Conservation (phyloP, 495 filamentous ascomycete genomes). For the Podospora pseudopauciseta region DNA sequence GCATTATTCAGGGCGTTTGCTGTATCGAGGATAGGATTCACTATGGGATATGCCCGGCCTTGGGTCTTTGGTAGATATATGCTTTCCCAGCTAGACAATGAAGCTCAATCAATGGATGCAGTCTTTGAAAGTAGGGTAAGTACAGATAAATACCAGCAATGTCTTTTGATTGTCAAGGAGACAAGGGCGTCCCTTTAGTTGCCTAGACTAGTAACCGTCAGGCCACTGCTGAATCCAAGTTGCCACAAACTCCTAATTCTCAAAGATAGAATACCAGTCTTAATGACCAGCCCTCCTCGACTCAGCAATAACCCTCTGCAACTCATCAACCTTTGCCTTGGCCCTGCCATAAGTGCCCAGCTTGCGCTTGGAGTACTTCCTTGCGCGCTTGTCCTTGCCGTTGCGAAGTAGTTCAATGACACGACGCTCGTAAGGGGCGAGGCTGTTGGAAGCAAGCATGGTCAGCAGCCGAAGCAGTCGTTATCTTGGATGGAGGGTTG, state of each 20-base stretch:
- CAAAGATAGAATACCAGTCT: slow-evolving; percentile 33
- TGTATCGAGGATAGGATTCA: background rate
- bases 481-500: background rate
- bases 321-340: slow-evolving; percentile 98
- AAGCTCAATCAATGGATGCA: background rate
- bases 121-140: background rate
- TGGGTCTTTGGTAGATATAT: background rate
- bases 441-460: slow-evolving; percentile 33
- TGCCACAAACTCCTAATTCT: background rate
- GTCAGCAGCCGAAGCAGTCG: background rate
- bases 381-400: slow-evolving; percentile 97
- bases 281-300: slow-evolving; percentile 78
- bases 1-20: background rate
- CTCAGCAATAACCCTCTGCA: slow-evolving; percentile 95
- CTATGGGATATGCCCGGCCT: background rate
- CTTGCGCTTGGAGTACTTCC: slow-evolving; percentile 99
- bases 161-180: background rate
- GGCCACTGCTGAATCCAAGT: background rate
- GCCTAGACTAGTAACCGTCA: background rate
- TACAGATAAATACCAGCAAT: background rate
- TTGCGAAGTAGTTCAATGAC: slow-evolving; percentile 98
- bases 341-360: slow-evolving; percentile 97
- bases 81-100: background rate
- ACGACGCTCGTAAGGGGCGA: slow-evolving; percentile 95
- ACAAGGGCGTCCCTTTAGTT: background rate